phyloP scores from a whole-genome alignment of 2,329 filamentous ascomycete genomes.

The Sclerotinia glacialis region DNA sequence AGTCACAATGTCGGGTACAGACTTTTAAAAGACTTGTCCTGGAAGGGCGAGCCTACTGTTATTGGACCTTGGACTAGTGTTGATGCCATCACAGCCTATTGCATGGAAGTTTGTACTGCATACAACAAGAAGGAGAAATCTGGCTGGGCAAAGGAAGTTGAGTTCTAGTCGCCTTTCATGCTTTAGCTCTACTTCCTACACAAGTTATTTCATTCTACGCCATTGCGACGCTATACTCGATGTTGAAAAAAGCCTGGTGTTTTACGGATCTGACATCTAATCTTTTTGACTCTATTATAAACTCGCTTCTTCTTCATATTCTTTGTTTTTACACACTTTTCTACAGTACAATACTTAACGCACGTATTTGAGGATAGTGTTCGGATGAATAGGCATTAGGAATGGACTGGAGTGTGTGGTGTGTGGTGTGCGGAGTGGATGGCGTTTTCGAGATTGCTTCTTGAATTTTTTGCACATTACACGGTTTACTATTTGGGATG shows the following conservation, averaged over 20 bases:
- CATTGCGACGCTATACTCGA: not conserved
- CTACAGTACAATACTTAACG: not conserved
- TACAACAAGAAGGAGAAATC: slow-evolving; percentile 22
- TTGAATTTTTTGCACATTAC: slow-evolving; percentile 4
- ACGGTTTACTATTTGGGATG: slow-evolving; percentile 14
- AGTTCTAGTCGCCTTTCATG: slow-evolving; percentile 12
- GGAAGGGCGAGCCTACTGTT: not conserved
- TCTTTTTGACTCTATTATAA: not conserved
- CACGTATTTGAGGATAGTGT: not conserved
- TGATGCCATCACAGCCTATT: slow-evolving; percentile 8
- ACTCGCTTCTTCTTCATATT: slow-evolving; percentile 3
- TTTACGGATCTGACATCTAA: no score
- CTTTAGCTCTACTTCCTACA: not conserved
- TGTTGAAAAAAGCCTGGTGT: not conserved
- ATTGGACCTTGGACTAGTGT: slow-evolving; percentile 21
- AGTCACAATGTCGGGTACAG: slow-evolving; percentile 4
- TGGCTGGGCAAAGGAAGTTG: slow-evolving; percentile 21
- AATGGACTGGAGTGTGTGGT: not conserved
- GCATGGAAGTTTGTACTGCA: slow-evolving; percentile 20
- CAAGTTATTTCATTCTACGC: not conserved
- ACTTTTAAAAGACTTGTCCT: slow-evolving; percentile 1
- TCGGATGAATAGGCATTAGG: not conserved
- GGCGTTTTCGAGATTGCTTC: slow-evolving; percentile 15
- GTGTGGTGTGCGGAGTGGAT: not conserved
- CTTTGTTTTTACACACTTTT: slow-evolving; percentile 13